phyloP scores from a whole-genome alignment of 768 basidiomycete species.

The Plicaturopsis crispa region DNA sequence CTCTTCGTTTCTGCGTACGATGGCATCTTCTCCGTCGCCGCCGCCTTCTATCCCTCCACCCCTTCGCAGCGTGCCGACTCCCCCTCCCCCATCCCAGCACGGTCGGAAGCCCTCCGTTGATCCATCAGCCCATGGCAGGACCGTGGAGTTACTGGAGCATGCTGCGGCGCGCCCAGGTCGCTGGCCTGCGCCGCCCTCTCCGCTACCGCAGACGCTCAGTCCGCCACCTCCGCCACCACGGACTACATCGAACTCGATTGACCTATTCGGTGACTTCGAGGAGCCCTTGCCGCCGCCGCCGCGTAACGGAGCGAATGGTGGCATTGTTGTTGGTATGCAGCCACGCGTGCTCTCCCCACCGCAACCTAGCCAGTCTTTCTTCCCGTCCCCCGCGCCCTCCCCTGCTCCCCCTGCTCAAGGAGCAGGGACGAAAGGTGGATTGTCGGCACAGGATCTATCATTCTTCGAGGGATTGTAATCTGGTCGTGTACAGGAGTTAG shows the following conservation, averaged over 20 bases:
- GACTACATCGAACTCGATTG: slow-evolving; percentile 2
- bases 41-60: neutral
- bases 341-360: slow-evolving; percentile 12
- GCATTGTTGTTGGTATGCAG: slow-evolving; percentile 4
- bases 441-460: slow-evolving; percentile 79
- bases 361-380: slow-evolving; percentile 10
- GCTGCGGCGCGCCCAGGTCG: slow-evolving; percentile 41
- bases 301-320: neutral
- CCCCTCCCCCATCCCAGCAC: slow-evolving; percentile 9
- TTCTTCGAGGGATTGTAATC: slow-evolving; percentile 82
- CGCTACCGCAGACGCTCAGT: slow-evolving; percentile 30
- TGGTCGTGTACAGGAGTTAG: no score
- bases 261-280: slow-evolving; percentile 2
- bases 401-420: slow-evolving; percentile 10
- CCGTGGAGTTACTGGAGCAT: slow-evolving; percentile 46
- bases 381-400: slow-evolving; percentile 9
- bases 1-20: slow-evolving; percentile 1
- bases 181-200: slow-evolving; percentile 43
- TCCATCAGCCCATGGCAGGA: slow-evolving; percentile 48
- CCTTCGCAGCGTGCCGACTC: slow-evolving; percentile 1
- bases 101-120: slow-evolving; percentile 25
- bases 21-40: slow-evolving; percentile 8
- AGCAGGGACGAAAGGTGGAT: slow-evolving; percentile 31
- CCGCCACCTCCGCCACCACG: slow-evolving; percentile 19
- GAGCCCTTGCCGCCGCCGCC: slow-evolving; percentile 14